Percentiles rank a stretch among this genome's conserved stretches.
Conservation (phyloP, 2,329 filamentous ascomycete genomes). For the Calonectria hongkongensis region DNA sequence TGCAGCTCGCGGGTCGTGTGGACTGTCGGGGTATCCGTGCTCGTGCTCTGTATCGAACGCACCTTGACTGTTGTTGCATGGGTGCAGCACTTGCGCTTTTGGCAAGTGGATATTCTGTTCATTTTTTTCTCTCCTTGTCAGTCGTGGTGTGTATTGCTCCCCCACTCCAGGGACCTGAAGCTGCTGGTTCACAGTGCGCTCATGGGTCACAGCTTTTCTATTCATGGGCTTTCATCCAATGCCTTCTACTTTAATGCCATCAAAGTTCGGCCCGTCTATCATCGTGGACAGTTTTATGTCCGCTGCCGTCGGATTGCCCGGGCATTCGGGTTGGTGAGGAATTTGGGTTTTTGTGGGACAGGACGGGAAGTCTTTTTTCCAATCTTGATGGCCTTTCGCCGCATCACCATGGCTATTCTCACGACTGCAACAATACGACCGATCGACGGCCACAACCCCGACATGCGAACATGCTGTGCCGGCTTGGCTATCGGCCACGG, state of each 20-base stretch:
- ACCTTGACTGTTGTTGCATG: not conserved
- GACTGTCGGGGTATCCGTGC: constrained; percentile 35
- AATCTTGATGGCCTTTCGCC: not conserved
- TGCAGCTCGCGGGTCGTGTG: constrained; percentile 29
- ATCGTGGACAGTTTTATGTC: constrained; percentile 3
- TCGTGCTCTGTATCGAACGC: constrained; percentile 19
- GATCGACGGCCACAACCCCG: constrained; percentile 8
- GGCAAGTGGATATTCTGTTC: constrained; percentile 18
- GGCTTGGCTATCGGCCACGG: constrained; percentile 14
- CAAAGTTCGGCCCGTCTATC: constrained; percentile 29
- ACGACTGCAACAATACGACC: not conserved
- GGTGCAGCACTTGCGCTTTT: constrained; percentile 8
- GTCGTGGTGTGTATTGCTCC: constrained; percentile 6
- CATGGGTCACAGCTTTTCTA: constrained; percentile 20
- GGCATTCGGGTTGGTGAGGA: constrained; percentile 32
- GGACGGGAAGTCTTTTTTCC: constrained; percentile 7
- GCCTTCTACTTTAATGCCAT: constrained; percentile 23
- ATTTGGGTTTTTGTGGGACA: constrained; percentile 28
- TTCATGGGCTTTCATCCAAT: constrained; percentile 3
- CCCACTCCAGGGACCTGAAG: not conserved
- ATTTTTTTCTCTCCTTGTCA: not conserved
- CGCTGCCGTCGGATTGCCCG: constrained; percentile 22
- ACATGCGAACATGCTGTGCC: constrained; percentile 21
- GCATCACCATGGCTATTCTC: not conserved
- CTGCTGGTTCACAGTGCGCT: constrained; percentile 14